phyloP scores from a whole-genome alignment of 768 basidiomycete species.

The Russula sp. region DNA sequence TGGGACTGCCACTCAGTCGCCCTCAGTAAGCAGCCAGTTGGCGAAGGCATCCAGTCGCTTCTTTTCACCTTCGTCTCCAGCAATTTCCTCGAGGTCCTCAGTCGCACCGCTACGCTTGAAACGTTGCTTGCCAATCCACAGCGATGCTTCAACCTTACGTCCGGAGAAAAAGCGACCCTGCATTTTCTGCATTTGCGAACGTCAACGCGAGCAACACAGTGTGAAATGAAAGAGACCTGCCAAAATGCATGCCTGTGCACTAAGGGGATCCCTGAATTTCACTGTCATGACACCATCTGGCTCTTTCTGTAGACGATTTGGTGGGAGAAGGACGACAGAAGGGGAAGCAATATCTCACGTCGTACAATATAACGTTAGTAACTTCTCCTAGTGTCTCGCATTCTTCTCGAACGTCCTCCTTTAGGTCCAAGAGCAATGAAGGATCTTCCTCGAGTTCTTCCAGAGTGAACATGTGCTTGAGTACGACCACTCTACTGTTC shows the following conservation, averaged over 20 bases:
- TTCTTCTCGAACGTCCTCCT: slow-evolving; percentile 95
- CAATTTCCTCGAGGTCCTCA: slow-evolving; percentile 49
- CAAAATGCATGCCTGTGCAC: slow-evolving; percentile 87
- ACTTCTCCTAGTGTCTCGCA: slow-evolving; percentile 87
- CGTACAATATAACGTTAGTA: slow-evolving; percentile 91
- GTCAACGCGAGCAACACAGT: background rate
- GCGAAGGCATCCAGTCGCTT: slow-evolving; percentile 84
- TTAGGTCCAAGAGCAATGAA: slow-evolving; percentile 80
- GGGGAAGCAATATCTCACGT: slow-evolving; percentile 48
- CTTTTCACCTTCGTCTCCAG: slow-evolving; percentile 70
- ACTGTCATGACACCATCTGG: slow-evolving; percentile 92
- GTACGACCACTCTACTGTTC: slow-evolving; percentile 75
- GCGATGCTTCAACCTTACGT: slow-evolving; percentile 68
- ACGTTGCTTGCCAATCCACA: slow-evolving; percentile 75
- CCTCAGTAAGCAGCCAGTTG: slow-evolving; percentile 77
- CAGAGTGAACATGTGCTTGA: slow-evolving; percentile 93
- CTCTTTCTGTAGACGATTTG: slow-evolving; percentile 57
- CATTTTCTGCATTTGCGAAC: slow-evolving; percentile 63
- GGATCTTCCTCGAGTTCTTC: slow-evolving; percentile 81
- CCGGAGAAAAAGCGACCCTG: slow-evolving; percentile 88
- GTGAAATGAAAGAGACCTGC: slow-evolving; percentile 38
- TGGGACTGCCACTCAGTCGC: slow-evolving; percentile 38
- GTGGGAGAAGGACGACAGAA: background rate
- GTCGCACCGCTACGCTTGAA: slow-evolving; percentile 69
- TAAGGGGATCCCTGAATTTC: slow-evolving; percentile 88